Conservation (phyloP, 2,329 filamentous ascomycete genomes). For the Camptophora hylomeconis region DNA sequence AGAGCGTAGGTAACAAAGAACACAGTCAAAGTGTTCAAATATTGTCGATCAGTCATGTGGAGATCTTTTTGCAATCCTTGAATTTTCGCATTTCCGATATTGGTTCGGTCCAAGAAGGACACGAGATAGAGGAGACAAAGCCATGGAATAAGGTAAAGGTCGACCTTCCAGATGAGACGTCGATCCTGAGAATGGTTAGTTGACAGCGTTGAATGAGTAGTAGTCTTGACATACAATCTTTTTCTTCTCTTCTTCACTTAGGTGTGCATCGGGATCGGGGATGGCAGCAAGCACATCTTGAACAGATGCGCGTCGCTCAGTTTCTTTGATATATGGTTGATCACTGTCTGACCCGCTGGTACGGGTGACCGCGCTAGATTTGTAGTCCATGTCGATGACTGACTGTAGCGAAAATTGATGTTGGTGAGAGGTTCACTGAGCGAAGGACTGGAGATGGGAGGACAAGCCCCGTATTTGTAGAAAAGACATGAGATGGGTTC, state of each 20-base stretch:
- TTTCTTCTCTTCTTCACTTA: slow-evolving; percentile 50
- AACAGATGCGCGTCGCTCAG: neutral
- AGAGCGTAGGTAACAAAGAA: slow-evolving; percentile 79
- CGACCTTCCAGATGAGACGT: slow-evolving; percentile 31
- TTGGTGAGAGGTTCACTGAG: too few relatives aligned
- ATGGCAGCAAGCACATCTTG: slow-evolving; percentile 7
- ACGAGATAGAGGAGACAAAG: slow-evolving; percentile 33
- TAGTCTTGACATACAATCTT: slow-evolving; percentile 39
- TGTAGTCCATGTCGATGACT: too few relatives aligned
- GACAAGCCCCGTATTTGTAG: too few relatives aligned
- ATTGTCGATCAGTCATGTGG: slow-evolving; percentile 44
- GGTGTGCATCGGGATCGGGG: slow-evolving; percentile 48
- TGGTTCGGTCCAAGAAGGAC: slow-evolving; percentile 37
- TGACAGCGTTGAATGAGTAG: neutral
- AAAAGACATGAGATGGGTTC: too few relatives aligned
- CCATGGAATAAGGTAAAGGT: slow-evolving; percentile 33
- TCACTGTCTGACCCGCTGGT: neutral
- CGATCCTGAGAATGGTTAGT: slow-evolving; percentile 24
- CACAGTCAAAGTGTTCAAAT: slow-evolving; percentile 59
- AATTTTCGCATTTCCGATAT: slow-evolving; percentile 61
- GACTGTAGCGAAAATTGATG: too few relatives aligned
- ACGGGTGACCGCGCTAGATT: too few relatives aligned
- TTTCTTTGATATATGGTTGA: neutral
- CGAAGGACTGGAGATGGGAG: too few relatives aligned
- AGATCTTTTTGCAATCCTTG: slow-evolving; percentile 47